phyloP scores from a whole-genome alignment of 2,329 filamentous ascomycete genomes.

The Penicillium sp. region DNA sequence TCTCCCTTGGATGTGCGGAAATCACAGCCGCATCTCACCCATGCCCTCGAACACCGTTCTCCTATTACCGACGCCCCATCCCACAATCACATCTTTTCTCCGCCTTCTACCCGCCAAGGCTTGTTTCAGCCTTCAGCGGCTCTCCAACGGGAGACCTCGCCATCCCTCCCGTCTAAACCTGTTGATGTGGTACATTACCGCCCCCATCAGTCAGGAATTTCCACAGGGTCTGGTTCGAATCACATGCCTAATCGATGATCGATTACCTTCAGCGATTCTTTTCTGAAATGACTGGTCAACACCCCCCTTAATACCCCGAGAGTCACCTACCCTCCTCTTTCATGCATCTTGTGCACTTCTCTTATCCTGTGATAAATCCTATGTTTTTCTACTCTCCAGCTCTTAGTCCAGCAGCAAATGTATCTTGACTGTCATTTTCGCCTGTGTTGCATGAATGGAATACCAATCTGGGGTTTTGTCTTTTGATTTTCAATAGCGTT shows the following conservation, averaged over 20 bases:
- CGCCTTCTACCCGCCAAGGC: constrained; percentile 36
- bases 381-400: constrained; percentile 8
- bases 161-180: constrained; percentile 32
- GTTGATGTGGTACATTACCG: constrained; percentile 34
- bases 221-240: constrained; percentile 31
- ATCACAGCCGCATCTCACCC: constrained; percentile 32
- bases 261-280: not conserved
- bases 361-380: constrained; percentile 19
- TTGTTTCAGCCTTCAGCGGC: constrained; percentile 33
- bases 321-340: not conserved
- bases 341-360: constrained; percentile 11
- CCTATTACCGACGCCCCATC: constrained; percentile 19
- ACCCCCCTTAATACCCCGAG: constrained; percentile 8
- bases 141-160: constrained; percentile 34
- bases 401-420: constrained; percentile 17
- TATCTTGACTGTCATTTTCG: constrained; percentile 19
- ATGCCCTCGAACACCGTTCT: constrained; percentile 30
- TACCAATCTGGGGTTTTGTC: not conserved
- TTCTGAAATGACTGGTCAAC: not conserved
- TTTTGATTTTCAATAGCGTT: constrained; percentile 13
- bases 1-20: constrained; percentile 44
- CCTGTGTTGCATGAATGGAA: constrained; percentile 11
- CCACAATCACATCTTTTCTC: constrained; percentile 35
- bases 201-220: constrained; percentile 30
- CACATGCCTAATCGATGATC: constrained; percentile 36